Evolutionary conservation across 345 rosid species (phyloP).

Genomic region (Reutealis trisperma): DNA sequence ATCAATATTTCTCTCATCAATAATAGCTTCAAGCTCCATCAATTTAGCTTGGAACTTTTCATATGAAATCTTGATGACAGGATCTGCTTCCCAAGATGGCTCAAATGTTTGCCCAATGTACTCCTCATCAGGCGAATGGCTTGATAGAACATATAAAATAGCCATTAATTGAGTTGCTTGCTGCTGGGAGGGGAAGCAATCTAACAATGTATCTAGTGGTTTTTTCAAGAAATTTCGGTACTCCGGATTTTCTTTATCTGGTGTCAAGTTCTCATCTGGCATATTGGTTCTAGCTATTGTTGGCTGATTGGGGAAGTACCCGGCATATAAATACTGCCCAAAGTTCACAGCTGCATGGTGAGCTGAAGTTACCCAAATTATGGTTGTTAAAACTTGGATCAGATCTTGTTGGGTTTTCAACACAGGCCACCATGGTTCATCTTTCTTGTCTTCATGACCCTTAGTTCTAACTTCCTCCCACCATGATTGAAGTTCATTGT

Average conservation of each 20-base stretch:
- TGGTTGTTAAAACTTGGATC: slow-evolving; percentile 7
- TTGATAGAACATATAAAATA: slow-evolving; percentile 17
- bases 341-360: slow-evolving; percentile 55
- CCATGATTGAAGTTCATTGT: slow-evolving; percentile 43
- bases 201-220: slow-evolving; percentile 31
- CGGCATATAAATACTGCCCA: slow-evolving; percentile 39
- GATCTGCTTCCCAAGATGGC: slow-evolving; percentile 20
- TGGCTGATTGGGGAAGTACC: slow-evolving; percentile 46
- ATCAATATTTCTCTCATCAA: slow-evolving; percentile 20
- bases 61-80: slow-evolving; percentile 13
- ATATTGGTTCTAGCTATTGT: slow-evolving; percentile 35
- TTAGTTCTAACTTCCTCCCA: slow-evolving; percentile 39
- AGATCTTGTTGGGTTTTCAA: slow-evolving; percentile 9
- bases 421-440: slow-evolving; percentile 27
- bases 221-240: slow-evolving; percentile 26
- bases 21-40: slow-evolving; percentile 19
- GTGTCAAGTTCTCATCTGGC: slow-evolving; percentile 34
- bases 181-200: slow-evolving; percentile 41
- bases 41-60: slow-evolving; percentile 19
- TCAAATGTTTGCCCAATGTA: slow-evolving; percentile 15
- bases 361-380: slow-evolving; percentile 44
- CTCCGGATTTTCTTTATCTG: slow-evolving; percentile 23
- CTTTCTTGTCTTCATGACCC: slow-evolving; percentile 22
- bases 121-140: slow-evolving; percentile 29
- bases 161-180: slow-evolving; percentile 42